phyloP scores from a whole-genome alignment of 1,284 basidiomycete genomes.

The Melampsora allii-populina region DNA sequence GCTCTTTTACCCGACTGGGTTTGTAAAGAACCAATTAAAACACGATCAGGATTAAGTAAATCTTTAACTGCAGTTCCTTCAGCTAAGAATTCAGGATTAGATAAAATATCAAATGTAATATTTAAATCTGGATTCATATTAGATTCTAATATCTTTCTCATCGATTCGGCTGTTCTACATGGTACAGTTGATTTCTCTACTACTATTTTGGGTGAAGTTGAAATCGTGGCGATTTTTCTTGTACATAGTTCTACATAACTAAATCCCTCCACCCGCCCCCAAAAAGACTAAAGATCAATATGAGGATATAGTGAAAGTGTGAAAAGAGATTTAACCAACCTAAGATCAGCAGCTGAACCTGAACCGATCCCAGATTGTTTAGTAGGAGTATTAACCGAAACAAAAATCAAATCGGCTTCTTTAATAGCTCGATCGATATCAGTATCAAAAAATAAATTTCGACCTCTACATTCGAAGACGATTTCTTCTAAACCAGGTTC shows the following conservation, averaged over 20 bases:
- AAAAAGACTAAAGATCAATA: background rate
- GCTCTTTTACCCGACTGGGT: conserved; percentile 78
- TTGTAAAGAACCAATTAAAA: conserved; percentile 92
- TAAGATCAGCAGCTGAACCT: conserved; percentile 95
- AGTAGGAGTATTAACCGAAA: conserved; percentile 86
- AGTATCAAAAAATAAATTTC: conserved; percentile 96
- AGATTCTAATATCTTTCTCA: conserved; percentile 97
- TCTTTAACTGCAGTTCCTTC: conserved; percentile 95
- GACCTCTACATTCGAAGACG: conserved; percentile 78
- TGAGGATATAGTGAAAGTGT: background rate
- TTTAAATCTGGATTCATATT: conserved; percentile 82
- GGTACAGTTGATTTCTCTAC: conserved; percentile 99
- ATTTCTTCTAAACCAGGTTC: conserved; percentile 96
- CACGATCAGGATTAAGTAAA: conserved; percentile 84
- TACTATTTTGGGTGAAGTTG: conserved; percentile 90
- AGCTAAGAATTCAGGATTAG: conserved; percentile 98
- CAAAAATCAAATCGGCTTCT: conserved; percentile 75
- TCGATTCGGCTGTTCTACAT: conserved; percentile 95
- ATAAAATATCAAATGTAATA: conserved; percentile 87
- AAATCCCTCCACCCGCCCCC: too few relatives aligned
- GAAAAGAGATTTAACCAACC: conserved; percentile 60
- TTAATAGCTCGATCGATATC: conserved; percentile 88
- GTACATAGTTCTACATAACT: conserved; percentile 97
- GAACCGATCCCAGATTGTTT: conserved; percentile 97
- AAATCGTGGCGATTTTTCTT: conserved; percentile 87